Conservation (phyloP, 164 flowering plant species). For the Hamamelis virginiana region DNA sequence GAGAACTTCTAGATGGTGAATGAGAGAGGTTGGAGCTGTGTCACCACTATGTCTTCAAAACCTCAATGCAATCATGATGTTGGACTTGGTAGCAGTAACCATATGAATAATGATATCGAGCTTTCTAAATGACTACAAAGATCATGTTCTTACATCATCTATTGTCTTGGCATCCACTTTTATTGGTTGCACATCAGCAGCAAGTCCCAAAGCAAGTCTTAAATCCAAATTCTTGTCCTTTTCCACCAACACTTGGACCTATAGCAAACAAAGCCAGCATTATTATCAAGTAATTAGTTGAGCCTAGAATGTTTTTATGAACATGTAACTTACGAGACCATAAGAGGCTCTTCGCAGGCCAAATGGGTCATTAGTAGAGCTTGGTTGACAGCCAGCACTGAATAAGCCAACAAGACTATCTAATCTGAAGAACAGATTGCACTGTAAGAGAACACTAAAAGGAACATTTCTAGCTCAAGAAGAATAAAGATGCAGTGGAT, state of each 20-base stretch:
- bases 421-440: slow-evolving; percentile 50
- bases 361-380: slow-evolving; percentile 85
- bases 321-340: slow-evolving; percentile 73
- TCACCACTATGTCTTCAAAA: neutral
- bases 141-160: slow-evolving; percentile 56
- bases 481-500: neutral
- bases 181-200: slow-evolving; percentile 78
- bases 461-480: slow-evolving; percentile 1
- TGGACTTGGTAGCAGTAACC: neutral
- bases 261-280: slow-evolving; percentile 19
- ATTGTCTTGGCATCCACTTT: slow-evolving; percentile 41
- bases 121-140: neutral
- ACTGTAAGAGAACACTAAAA: neutral
- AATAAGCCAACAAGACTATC: slow-evolving; percentile 94
- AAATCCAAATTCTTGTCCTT: slow-evolving; percentile 71
- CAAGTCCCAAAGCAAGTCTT: slow-evolving; percentile 57
- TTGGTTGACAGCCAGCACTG: slow-evolving; percentile 92
- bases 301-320: neutral
- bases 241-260: slow-evolving; percentile 95
- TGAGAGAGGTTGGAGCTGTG: neutral
- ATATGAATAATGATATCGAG: neutral
- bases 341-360: slow-evolving; percentile 91
- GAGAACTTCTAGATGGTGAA: neutral
- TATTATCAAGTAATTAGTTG: neutral
- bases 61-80: neutral